Evolutionary conservation across 1,284 basidiomycete species (phyloP), one percentile per base, ranked within the genome.

Genomic region (Fistulinella cinereoalba): DNA sequence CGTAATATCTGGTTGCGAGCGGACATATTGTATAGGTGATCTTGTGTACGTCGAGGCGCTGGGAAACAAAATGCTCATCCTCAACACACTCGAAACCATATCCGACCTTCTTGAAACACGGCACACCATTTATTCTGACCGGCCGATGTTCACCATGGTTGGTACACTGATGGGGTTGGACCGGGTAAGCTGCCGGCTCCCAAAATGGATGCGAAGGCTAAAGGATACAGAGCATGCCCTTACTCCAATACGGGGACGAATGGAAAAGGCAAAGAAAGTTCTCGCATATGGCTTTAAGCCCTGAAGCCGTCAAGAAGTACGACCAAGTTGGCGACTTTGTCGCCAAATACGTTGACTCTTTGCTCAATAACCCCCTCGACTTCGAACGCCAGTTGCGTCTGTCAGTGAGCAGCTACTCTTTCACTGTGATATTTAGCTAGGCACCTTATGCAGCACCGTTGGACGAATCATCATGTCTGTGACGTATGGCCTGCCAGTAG

Each of bases 161-260:
- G 59, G 68, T 6, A 67, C 71, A 41, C 57, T 72, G n/a, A 70
- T 70, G 64, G 56, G 50, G 4, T 46, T 68, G 4, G 51, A 56
- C 27, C 50, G 60, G 21, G 69, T 68, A 42, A 13, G 54, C 27
- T 9, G 21, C 25, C 15, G 12, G 16, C 21, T 28, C 43, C 10
- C 6, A 4, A 9, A 15, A 25, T 6, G 7, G 7, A 19, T 15
- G 11, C 10, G 4, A n/a, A 7, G 16, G 18, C 25, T 38, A 11
- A 38, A 27, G 7, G 1, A 21, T 24, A 18, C 22, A 64, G 64
- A 56, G 56, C 24, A 53, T 60, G 45, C 23, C 47, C 6, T 42
- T 65, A 15, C 46, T 58, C 7, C 52, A 49, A 15, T 64, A 64
- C 18, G 54, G 56, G 11, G 39, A 50, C 13, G 54, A 56, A 46